phyloP scores from a whole-genome alignment of 75 land plant species.

The Cryptomeria japonica region DNA sequence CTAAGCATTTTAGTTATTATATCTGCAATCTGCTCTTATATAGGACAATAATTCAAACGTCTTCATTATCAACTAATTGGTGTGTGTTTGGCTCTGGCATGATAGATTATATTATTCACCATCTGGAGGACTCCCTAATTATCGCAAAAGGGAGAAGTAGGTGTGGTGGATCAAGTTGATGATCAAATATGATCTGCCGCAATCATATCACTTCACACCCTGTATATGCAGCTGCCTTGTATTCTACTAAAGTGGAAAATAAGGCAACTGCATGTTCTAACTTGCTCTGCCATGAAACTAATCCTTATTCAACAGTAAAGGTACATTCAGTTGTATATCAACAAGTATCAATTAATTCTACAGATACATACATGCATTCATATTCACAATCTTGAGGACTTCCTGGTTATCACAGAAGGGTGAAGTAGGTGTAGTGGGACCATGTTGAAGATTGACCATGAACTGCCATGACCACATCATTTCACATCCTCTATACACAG shows the following conservation, averaged over 20 bases:
- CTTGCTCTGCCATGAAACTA: background rate
- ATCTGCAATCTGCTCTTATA: too few relatives aligned
- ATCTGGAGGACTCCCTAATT: background rate
- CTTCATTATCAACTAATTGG: too few relatives aligned
- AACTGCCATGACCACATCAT: background rate
- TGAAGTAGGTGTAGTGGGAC: too few relatives aligned
- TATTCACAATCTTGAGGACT: background rate
- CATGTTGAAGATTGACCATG: background rate
- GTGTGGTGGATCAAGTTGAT: background rate
- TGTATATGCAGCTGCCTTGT: background rate
- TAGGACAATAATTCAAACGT: too few relatives aligned
- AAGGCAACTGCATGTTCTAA: background rate
- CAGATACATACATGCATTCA: too few relatives aligned
- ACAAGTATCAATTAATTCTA: too few relatives aligned
- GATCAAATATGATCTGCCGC: background rate
- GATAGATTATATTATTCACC: background rate
- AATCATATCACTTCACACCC: background rate
- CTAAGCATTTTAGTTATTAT: too few relatives aligned
- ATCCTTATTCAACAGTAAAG: background rate
- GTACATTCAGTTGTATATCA: background rate
- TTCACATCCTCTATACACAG: background rate
- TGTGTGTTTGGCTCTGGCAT: background rate
- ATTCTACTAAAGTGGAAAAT: background rate
- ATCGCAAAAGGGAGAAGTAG: too few relatives aligned
- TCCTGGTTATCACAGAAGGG: too few relatives aligned